Evolutionary conservation across 139 green algal genomes (phyloP).

Genomic region (Micractinium sp.): DNA sequence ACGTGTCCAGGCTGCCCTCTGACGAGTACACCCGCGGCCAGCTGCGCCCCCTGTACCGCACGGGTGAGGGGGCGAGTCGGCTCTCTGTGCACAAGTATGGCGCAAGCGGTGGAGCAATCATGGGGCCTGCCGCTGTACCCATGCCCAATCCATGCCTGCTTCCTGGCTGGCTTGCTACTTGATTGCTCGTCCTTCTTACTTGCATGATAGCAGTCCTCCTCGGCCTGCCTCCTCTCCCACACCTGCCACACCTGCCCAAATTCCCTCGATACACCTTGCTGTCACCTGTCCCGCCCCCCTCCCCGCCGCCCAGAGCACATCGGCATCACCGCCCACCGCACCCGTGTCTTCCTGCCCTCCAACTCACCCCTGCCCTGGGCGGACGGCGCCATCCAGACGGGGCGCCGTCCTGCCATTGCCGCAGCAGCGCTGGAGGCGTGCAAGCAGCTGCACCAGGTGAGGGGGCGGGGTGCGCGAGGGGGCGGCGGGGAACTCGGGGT

Average conservation of each 20-base stretch:
- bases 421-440: slow-evolving; percentile 50
- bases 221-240: too few relatives aligned
- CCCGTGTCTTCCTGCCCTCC: slow-evolving; percentile 46
- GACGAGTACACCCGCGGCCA: slow-evolving; percentile 23
- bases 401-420: slow-evolving; percentile 29
- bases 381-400: slow-evolving; percentile 25
- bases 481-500: too few relatives aligned
- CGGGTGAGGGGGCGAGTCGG: neutral
- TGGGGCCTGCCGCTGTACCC: too few relatives aligned
- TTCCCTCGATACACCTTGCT: neutral
- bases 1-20: slow-evolving; percentile 6
- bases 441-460: slow-evolving; percentile 55
- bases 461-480: neutral
- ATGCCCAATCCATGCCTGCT: too few relatives aligned
- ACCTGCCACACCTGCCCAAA: neutral
- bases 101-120: too few relatives aligned
- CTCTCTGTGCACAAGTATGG: too few relatives aligned
- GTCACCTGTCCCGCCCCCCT: neutral
- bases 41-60: slow-evolving; percentile 51
- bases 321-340: neutral
- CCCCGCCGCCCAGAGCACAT: slow-evolving; percentile 30
- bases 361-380: slow-evolving; percentile 48
- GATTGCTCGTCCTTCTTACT: too few relatives aligned
- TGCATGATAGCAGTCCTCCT: too few relatives aligned
- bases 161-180: too few relatives aligned